Evolutionary conservation across 1,284 basidiomycete species (phyloP).

Genomic region (Cutaneotrichosporon arboriforme): DNA sequence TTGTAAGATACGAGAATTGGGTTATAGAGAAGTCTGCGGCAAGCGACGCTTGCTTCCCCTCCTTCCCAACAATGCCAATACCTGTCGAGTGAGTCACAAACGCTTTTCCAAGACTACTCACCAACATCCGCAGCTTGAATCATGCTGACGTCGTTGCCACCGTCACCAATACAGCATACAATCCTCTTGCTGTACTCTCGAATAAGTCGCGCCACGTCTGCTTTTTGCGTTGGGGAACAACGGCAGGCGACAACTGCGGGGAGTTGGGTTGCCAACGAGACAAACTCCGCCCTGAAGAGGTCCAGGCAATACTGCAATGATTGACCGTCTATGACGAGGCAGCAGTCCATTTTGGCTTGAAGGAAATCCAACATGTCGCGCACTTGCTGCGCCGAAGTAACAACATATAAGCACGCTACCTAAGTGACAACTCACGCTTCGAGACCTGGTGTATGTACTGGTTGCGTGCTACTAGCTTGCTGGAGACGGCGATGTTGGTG

Average conservation of each 20-base stretch:
- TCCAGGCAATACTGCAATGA: slow-evolving; percentile 86
- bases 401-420: background rate
- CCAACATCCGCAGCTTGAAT: slow-evolving; percentile 95
- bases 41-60: slow-evolving; percentile 95
- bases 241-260: slow-evolving; percentile 96
- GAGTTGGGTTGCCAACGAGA: slow-evolving; percentile 90
- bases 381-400: slow-evolving; percentile 76
- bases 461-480: slow-evolving; percentile 88
- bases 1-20: slow-evolving; percentile 91
- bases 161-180: slow-evolving; percentile 97
- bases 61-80: slow-evolving; percentile 96
- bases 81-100: too few species aligned
- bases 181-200: slow-evolving; percentile 83
- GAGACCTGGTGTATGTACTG: slow-evolving; percentile 98
- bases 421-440: slow-evolving; percentile 60
- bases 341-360: slow-evolving; percentile 91
- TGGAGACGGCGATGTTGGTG: slow-evolving; percentile 95
- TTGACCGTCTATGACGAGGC: slow-evolving; percentile 98
- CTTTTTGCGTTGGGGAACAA: slow-evolving; percentile 98
- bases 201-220: slow-evolving; percentile 90
- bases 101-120: slow-evolving; percentile 52
- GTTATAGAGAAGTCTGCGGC: slow-evolving; percentile 97
- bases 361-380: slow-evolving; percentile 91
- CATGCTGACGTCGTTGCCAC: slow-evolving; percentile 96
- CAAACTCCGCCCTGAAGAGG: slow-evolving; percentile 86